Percentiles rank a stretch among this genome's conserved stretches.
phyloP scores from a whole-genome alignment of 2,329 filamentous ascomycete species.

The Cryoendolithus antarcticus region DNA sequence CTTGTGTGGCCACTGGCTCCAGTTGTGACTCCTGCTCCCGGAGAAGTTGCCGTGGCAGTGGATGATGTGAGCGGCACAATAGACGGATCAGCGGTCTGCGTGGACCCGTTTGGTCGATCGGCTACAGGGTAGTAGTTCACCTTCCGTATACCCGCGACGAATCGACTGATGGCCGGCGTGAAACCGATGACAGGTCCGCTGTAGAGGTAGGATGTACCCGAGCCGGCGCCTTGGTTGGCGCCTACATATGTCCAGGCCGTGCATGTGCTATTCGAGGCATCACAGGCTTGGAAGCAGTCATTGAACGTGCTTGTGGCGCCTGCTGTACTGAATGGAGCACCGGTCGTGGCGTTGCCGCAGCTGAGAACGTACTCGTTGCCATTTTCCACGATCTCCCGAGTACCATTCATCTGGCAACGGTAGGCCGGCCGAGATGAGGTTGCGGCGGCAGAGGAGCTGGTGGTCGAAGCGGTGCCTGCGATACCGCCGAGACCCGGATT shows the following conservation, averaged over 20 bases:
- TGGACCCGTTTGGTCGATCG: too few relatives aligned
- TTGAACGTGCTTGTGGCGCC: constrained; percentile 10
- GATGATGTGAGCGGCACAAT: too few relatives aligned
- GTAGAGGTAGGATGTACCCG: constrained; percentile 14
- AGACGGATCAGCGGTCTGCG: too few relatives aligned
- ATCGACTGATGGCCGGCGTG: background rate
- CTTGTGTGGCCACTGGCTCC: too few relatives aligned
- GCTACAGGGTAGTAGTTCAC: constrained; percentile 9
- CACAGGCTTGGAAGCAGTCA: constrained; percentile 13
- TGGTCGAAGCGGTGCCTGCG: too few relatives aligned
- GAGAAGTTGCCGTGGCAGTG: too few relatives aligned
- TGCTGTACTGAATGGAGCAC: constrained; percentile 7
- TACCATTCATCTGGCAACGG: too few relatives aligned
- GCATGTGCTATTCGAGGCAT: constrained; percentile 10
- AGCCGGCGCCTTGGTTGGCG: constrained; percentile 7
- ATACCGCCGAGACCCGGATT: too few relatives aligned
- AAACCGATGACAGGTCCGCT: constrained; percentile 11
- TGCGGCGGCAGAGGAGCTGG: too few relatives aligned
- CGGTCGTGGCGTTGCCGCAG: constrained; percentile 9
- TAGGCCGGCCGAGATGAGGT: too few relatives aligned
- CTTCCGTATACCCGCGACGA: constrained; percentile 10
- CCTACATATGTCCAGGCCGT: constrained; percentile 14
- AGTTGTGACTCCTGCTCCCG: too few relatives aligned
- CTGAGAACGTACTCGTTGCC: constrained; percentile 11
- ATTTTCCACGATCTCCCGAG: constrained; percentile 9